These are phyloP conservation scores for Tanacetum coccineum DNA, from an alignment of 129 eudicot species.

Conservation along the genomic window DNA sequence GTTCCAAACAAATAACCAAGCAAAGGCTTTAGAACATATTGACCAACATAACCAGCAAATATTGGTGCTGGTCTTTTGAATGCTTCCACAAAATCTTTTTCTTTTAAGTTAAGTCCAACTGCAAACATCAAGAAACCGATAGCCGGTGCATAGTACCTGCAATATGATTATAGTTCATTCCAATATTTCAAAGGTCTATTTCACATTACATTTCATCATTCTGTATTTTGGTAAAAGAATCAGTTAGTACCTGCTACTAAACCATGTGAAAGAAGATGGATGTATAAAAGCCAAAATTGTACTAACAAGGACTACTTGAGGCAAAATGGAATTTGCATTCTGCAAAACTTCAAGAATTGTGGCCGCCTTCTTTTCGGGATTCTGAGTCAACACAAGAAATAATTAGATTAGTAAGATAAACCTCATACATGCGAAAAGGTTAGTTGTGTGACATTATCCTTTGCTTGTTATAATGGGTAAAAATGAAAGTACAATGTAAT, in stretches of 20 bases:
- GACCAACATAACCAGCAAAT: constrained; percentile 71
- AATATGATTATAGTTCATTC: not conserved
- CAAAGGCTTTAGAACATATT: constrained; percentile 71
- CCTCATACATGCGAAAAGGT: not conserved
- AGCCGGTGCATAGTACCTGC: constrained; percentile 85
- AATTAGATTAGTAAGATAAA: not conserved
- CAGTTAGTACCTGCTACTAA: constrained; percentile 57
- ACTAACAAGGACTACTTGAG: constrained; percentile 77
- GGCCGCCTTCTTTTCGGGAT: constrained; percentile 33
- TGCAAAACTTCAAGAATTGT: constrained; percentile 49
- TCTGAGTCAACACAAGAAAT: constrained; percentile 24
- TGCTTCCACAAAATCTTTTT: constrained; percentile 75
- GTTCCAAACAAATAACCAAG: constrained; percentile 76
- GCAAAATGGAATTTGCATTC: constrained; percentile 73
- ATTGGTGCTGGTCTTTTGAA: constrained; percentile 71
- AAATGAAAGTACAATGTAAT: too few relatives aligned
- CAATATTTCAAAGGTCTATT: not conserved
- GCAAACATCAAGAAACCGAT: constrained; percentile 91
- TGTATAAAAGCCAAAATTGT: constrained; percentile 70
- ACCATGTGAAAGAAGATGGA: constrained; percentile 90
- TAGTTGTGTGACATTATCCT: not conserved
- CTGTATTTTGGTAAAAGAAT: not conserved
- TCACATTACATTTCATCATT: too few relatives aligned
- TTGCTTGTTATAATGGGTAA: too few relatives aligned
- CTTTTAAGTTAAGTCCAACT: constrained; percentile 82